Evolutionary conservation across 169 alveolate species (phyloP).

Genomic region (Babesia ovis): DNA sequence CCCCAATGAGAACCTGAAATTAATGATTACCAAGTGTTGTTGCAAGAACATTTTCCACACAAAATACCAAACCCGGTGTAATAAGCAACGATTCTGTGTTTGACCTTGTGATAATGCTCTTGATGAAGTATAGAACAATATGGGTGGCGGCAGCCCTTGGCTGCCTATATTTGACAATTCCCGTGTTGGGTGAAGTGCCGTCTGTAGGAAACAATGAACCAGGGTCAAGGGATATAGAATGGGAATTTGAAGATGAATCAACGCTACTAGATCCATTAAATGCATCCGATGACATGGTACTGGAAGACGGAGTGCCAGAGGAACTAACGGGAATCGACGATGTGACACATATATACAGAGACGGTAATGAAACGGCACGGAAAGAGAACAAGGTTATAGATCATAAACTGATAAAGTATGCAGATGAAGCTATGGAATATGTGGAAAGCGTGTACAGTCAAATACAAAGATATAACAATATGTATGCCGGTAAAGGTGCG

Average conservation of each 20-base stretch:
- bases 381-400: not conserved
- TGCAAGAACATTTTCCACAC: too few species aligned
- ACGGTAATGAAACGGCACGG: not conserved
- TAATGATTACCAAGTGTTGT: too few species aligned
- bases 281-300: not conserved
- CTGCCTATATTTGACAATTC: not conserved
- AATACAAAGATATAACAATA: slow-evolving; percentile 12
- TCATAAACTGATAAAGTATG: slow-evolving; percentile 17
- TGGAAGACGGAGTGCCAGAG: not conserved
- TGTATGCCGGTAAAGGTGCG: slow-evolving; percentile 19
- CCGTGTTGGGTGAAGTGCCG: not conserved
- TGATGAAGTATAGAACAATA: too few species aligned
- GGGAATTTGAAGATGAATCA: slow-evolving; percentile 7
- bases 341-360: not conserved
- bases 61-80: too few species aligned
- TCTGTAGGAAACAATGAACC: not conserved
- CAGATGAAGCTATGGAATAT: slow-evolving; percentile 21
- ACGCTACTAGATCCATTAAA: slow-evolving; percentile 9
- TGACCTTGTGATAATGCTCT: too few species aligned
- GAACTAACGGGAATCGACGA: slow-evolving; percentile 21
- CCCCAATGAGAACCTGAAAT: too few species aligned
- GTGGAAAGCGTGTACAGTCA: slow-evolving; percentile 15
- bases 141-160: not conserved
- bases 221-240: not conserved
- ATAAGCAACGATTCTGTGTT: too few species aligned